Conservation (phyloP, 495 filamentous ascomycete species). For the Articulospora tetracladia region DNA sequence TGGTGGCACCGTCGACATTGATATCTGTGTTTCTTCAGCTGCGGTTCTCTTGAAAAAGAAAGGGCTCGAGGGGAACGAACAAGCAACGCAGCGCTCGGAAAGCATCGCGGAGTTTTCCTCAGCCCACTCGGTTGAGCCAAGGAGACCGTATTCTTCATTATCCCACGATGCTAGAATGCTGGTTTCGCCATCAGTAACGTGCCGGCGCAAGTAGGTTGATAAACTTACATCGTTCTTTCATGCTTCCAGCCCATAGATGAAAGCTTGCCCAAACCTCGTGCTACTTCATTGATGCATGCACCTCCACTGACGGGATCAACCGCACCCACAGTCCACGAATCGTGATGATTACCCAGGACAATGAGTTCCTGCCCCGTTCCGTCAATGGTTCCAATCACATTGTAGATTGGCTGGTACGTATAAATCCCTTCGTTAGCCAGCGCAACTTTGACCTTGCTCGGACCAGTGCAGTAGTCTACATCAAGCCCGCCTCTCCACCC, state of each 20-base stretch:
- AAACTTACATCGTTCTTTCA: constrained; percentile 61
- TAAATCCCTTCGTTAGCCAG: constrained; percentile 84
- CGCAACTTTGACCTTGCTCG: constrained; percentile 67
- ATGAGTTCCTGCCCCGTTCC: constrained; percentile 82
- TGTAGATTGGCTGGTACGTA: constrained; percentile 81
- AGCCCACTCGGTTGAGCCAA: constrained; percentile 90
- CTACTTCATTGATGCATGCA: constrained; percentile 79
- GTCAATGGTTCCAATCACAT: constrained; percentile 89
- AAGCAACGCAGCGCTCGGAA: constrained; percentile 23
- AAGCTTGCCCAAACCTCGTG: constrained; percentile 75
- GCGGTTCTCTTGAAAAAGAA: background rate
- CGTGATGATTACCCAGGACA: constrained; percentile 86
- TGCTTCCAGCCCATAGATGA: constrained; percentile 78
- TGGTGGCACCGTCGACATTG: constrained; percentile 76
- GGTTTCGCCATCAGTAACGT: background rate
- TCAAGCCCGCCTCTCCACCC: constrained; percentile 64
- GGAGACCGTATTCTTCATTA: constrained; percentile 83
- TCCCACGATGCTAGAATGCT: constrained; percentile 87
- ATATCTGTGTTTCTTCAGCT: constrained; percentile 62
- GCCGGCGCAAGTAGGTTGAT: background rate
- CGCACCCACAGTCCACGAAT: constrained; percentile 86
- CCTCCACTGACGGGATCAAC: constrained; percentile 85
- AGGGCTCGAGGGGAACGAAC: background rate
- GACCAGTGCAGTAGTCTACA: constrained; percentile 86
- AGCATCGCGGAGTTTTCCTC: constrained; percentile 95